Conservation (phyloP, 2,329 filamentous ascomycete genomes). For the Pseudogymnoascus sp. region DNA sequence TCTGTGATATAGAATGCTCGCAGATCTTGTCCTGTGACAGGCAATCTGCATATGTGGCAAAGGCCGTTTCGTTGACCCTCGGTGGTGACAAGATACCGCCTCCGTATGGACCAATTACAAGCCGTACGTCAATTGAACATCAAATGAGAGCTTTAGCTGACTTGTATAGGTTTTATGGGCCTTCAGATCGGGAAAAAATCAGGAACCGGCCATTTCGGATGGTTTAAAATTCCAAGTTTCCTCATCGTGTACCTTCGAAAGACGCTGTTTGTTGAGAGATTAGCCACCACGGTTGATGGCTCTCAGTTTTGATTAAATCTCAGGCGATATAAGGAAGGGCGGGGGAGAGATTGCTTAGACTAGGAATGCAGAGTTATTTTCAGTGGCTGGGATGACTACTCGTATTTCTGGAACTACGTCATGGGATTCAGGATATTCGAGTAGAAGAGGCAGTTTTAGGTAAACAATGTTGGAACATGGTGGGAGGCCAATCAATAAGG, state of each 20-base stretch:
- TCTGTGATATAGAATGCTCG: slow-evolving; percentile 19
- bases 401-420: background rate
- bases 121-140: slow-evolving; percentile 12
- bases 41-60: slow-evolving; percentile 21
- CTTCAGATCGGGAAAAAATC: slow-evolving; percentile 35
- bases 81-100: slow-evolving; percentile 13
- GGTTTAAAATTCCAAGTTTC: slow-evolving; percentile 22
- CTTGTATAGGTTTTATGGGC: slow-evolving; percentile 15
- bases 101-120: slow-evolving; percentile 18
- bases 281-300: slow-evolving; percentile 18
- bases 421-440: background rate
- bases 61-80: slow-evolving; percentile 19
- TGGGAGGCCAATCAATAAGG: background rate
- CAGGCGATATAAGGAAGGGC: background rate
- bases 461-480: background rate
- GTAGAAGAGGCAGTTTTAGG: background rate
- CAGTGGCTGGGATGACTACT: background rate
- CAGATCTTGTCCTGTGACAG: slow-evolving; percentile 19
- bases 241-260: slow-evolving; percentile 22
- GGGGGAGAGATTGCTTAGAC: background rate
- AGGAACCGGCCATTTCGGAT: slow-evolving; percentile 25
- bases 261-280: slow-evolving; percentile 22
- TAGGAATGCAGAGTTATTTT: background rate
- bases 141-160: background rate
- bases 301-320: slow-evolving; percentile 12